Conservation (phyloP, 2,329 filamentous ascomycete genomes). For the Knoxdaviesia proteae region DNA sequence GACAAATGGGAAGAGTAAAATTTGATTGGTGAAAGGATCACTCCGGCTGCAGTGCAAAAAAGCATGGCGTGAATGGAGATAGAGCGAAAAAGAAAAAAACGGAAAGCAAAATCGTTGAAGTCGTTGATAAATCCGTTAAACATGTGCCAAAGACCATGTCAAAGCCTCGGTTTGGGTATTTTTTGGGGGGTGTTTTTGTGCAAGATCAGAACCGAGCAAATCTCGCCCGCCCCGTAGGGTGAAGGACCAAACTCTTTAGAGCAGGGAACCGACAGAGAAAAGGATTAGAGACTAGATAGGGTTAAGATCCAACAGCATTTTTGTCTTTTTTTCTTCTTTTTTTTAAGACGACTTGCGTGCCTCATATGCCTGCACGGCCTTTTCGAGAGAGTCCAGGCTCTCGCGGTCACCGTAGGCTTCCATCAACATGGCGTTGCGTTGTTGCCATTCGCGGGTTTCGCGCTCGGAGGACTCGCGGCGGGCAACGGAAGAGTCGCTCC, state of each 20-base stretch:
- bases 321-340: no score
- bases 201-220: no score
- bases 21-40: neutral
- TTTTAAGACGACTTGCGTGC: constrained; percentile 4
- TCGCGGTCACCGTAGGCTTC: constrained; percentile 28
- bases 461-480: constrained; percentile 13
- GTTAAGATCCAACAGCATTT: neutral
- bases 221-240: no score
- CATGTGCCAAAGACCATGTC: no score
- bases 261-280: neutral
- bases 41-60: neutral
- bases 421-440: constrained; percentile 20
- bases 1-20: neutral
- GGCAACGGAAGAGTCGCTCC: constrained; percentile 1
- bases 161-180: no score
- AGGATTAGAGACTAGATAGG: neutral
- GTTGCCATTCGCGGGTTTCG: constrained; percentile 14
- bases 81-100: neutral
- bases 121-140: neutral
- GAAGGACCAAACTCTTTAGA: no score
- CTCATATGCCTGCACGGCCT: constrained; percentile 25
- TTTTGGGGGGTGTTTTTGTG: no score
- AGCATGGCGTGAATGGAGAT: neutral
- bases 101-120: neutral
- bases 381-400: constrained; percentile 25